Base-by-base conservation (phyloP, 2,329 filamentous ascomycete genomes). In the Penicillium psychrosexuale region DNA sequence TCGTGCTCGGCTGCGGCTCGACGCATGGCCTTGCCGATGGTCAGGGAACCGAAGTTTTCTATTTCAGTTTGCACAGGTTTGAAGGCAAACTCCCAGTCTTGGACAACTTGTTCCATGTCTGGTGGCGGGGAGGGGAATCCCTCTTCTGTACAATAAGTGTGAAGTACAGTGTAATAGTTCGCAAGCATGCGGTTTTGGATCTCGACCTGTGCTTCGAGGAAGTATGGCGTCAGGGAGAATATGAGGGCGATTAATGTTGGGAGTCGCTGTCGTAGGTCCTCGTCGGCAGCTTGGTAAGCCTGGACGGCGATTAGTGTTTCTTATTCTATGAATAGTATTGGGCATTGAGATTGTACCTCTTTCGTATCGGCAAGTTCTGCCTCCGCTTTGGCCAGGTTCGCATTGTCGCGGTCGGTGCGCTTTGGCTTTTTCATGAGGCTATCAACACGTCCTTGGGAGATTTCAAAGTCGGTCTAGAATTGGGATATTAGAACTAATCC, bases 161-260 rank as follows among this genome's bases (percentile, higher is more conserved):
- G 85, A 7, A 93, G 76, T 5, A 85, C 80, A 1, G 90, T 94
- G 73, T 94, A 94, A 63, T 90, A 85, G 58, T 91, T 80, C 0
- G 85, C 90, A 5, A 94, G 82, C 48, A 94, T 78, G 44, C 85
- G 83, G 69, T 91, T 91, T 71, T 93, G 90, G 28, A 91, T 85
- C 67, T 88, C 80, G 42, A 93, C 84, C 66, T 92, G 87, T 34
- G 82, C 81, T 38, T 82, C 80, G 11, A 92, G 79, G 19, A 95
- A 77, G 49, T 85, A 84, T 28, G 89, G 88, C 12, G 93, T 80
- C n/a, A 95, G 77, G 24, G 82, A 87, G 68, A 91, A 90, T 4
- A 86, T 81, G 9, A 88, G 85, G 3, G 82, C 76, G 49, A 92
- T 84, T 8, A 96, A 76, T 1, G 83, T 84, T 8, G 91, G 91